Base-by-base conservation (phyloP, 208 protist genomes). In the Strigomonas galati region DNA sequence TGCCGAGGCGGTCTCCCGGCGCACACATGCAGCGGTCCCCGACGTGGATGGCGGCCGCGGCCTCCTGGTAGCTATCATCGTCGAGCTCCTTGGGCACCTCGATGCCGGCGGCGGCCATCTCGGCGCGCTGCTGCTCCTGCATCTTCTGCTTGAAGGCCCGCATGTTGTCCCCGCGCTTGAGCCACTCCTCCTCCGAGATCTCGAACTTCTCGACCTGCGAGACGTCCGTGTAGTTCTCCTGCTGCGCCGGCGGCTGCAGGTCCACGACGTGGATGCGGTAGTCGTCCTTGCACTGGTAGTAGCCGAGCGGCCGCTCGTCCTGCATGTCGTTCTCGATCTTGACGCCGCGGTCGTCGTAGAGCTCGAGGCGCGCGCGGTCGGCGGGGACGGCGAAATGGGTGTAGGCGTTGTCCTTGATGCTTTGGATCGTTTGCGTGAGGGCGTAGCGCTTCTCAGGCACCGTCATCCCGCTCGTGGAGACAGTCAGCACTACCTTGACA, bases 191-290 rank as follows among this genome's bases (percentile, higher is more conserved):
- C 56, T 97, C 91, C 5, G 85, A 70, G 56, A 97, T 95, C 37
- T 89, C 86, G 62, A 84, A 97, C 77, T 97, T 97, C 74, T 97
- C 72, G 31, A 97, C 90, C 71, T 94, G 64, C 1, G 83, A 89
- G 14, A 95, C 78, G 67, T 97, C 91, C 23, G 92, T 84, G 71
- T 72, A 96, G 65, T 86, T 86, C 23, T 82, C 72, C 6, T 91
- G 55, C 65, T 81, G 60, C n/a, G 74, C 65, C 6, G 81, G 44
- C 10, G 93, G 93, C 49, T 90, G 85, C 3, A 89, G 75, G 75
- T 97, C 93, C 19, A 97, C 79, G 32, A 93, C 84, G 65, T 97
- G 88, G 63, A 97, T 91, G 67, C 82, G 87, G 62, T 77, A 90
- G 46, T 85, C 88, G 31, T 93, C 87, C 17, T 71, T 53, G 75